Evolutionary conservation across 306 rosid genomes (phyloP).

Genomic region (Sicyos baderoa): DNA sequence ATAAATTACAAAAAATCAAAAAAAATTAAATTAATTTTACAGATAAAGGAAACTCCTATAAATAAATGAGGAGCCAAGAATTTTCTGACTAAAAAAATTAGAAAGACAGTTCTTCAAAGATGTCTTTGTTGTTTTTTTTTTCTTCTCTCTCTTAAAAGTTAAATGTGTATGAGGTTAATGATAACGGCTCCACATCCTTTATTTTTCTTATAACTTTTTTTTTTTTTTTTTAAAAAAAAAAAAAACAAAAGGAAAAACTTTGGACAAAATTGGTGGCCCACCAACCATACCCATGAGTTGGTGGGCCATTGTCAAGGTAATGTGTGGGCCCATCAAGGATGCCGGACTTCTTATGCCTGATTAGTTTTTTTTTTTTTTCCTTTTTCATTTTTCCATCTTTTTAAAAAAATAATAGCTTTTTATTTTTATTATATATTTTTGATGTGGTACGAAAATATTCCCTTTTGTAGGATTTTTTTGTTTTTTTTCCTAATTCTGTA

Average conservation of each 20-base stretch:
- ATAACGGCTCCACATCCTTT: constrained; percentile 12
- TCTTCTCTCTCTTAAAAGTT: neutral
- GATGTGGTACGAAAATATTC: neutral
- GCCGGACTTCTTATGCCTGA: constrained; percentile 8
- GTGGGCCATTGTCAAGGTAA: constrained; percentile 19
- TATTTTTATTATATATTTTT: neutral
- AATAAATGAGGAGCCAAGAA: constrained; percentile 6
- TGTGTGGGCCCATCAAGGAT: neutral
- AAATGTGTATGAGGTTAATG: constrained; percentile 15
- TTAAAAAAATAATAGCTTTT: neutral
- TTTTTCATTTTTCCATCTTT: neutral
- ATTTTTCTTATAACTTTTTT: neutral
- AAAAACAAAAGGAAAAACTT: neutral
- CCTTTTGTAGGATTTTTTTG: neutral
- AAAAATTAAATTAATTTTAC: neutral
- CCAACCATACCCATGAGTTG: constrained; percentile 18
- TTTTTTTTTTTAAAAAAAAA: neutral
- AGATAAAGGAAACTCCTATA: neutral
- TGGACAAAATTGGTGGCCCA: constrained; percentile 16
- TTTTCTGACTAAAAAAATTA: neutral
- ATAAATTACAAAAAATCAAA: too few relatives aligned
- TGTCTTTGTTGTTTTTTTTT: neutral
- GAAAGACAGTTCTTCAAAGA: neutral
- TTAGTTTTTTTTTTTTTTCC: neutral
- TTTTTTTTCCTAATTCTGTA: neutral